phyloP scores from a whole-genome alignment of 345 rosid species.

The Microthlaspi erraticum region DNA sequence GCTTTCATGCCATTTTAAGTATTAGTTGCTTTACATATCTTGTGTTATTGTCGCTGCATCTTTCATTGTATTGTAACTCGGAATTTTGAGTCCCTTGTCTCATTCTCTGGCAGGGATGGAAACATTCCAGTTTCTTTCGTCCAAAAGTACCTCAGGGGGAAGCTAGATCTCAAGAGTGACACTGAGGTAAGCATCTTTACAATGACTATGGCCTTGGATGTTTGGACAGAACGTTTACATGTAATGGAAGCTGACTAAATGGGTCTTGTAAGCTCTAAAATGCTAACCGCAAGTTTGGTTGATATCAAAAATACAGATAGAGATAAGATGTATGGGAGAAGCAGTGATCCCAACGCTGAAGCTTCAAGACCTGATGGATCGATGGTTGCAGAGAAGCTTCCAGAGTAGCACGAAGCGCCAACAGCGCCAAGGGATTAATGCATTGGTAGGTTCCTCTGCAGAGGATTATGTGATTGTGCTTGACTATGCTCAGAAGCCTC shows the following conservation, averaged over 20 bases:
- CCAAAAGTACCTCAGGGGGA: constrained; percentile 82
- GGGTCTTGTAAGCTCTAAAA: background rate
- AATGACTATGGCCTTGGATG: constrained; percentile 5
- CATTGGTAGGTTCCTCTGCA: constrained; percentile 73
- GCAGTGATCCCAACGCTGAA: constrained; percentile 63
- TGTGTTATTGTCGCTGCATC: background rate
- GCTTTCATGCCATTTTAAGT: background rate
- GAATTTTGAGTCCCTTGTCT: constrained; percentile 1
- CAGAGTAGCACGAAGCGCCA: constrained; percentile 56
- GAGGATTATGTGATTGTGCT: constrained; percentile 84
- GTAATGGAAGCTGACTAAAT: constrained; percentile 1
- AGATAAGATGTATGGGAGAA: constrained; percentile 81
- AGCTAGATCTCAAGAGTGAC: constrained; percentile 71
- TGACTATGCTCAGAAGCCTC: constrained; percentile 62
- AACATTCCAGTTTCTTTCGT: constrained; percentile 71
- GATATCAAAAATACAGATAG: constrained; percentile 56
- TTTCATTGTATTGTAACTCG: background rate
- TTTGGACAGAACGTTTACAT: background rate
- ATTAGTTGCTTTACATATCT: background rate
- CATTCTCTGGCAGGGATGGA: constrained; percentile 66
- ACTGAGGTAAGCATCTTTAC: constrained; percentile 64
- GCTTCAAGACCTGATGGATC: constrained; percentile 62
- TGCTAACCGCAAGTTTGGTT: constrained; percentile 9
- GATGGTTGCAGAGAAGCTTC: constrained; percentile 65
- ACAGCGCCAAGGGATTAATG: constrained; percentile 54